Conservation (phyloP, 139 green algal genomes). For the Chlamydomonas schloesseri region DNA sequence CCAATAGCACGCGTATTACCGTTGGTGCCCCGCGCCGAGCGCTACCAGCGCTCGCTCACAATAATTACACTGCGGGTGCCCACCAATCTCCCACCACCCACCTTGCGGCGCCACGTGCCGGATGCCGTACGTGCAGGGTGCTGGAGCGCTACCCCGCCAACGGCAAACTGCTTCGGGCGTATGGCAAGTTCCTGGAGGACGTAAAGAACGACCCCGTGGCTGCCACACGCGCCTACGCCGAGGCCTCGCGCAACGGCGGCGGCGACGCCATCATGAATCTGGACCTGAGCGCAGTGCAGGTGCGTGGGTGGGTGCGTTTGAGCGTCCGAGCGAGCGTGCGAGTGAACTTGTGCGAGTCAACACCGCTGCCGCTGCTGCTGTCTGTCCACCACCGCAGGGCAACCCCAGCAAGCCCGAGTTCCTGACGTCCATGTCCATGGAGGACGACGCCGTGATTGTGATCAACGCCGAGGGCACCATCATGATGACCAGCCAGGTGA, state of each 20-base stretch:
- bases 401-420: slow-evolving; percentile 14
- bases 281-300: slow-evolving; percentile 15
- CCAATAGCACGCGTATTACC: no score
- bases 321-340: no score
- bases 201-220: slow-evolving; percentile 43
- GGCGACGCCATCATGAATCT: not conserved
- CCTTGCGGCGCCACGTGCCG: no score
- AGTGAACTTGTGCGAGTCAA: no score
- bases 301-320: no score
- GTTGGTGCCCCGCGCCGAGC: no score
- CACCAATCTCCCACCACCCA: no score
- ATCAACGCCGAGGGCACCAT: slow-evolving; percentile 50
- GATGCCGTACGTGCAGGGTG: no score
- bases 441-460: slow-evolving; percentile 50
- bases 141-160: slow-evolving; percentile 51
- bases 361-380: no score
- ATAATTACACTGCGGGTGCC: no score
- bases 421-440: slow-evolving; percentile 40
- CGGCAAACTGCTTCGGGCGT: slow-evolving; percentile 44
- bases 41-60: no score
- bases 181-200: slow-evolving; percentile 60
- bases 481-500: slow-evolving; percentile 48
- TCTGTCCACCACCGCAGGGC: no score
- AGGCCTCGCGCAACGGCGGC: slow-evolving; percentile 34
- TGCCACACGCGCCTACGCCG: slow-evolving; percentile 11